Percentiles rank a stretch among this genome's conserved stretches.
Evolutionary conservation across 768 basidiomycete genomes (phyloP).

Genomic region (Psilocybe subaeruginosa): DNA sequence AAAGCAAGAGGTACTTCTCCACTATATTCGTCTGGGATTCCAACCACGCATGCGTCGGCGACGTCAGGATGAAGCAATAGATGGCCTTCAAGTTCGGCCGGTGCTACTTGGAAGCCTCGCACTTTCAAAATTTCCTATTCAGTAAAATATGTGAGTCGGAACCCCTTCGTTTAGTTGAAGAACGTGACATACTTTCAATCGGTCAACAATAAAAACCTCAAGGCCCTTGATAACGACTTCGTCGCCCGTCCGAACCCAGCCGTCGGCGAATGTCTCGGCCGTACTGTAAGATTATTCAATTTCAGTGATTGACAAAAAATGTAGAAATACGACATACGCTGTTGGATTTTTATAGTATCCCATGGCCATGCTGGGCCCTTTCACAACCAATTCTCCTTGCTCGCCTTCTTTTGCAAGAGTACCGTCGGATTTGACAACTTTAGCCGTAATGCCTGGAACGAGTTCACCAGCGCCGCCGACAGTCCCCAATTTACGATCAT

Average conservation of each 20-base stretch:
- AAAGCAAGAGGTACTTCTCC: conserved; percentile 78
- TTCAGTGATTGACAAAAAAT: background rate
- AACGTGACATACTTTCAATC: conserved; percentile 59
- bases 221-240: conserved; percentile 68
- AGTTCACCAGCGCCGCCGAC: conserved; percentile 62
- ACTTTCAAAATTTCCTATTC: conserved; percentile 74
- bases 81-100: conserved; percentile 70
- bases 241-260: conserved; percentile 73
- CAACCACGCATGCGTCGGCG: conserved; percentile 64
- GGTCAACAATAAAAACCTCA: conserved; percentile 73
- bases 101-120: conserved; percentile 60
- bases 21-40: conserved; percentile 71
- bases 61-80: conserved; percentile 64
- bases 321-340: conserved; percentile 46
- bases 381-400: conserved; percentile 63
- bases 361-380: conserved; percentile 61
- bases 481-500: conserved; percentile 44
- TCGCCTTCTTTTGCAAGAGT: conserved; percentile 58
- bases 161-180: too few species aligned
- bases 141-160: background rate
- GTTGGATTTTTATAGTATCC: conserved; percentile 59
- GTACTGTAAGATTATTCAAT: conserved; percentile 40
- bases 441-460: conserved; percentile 57
- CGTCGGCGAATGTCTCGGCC: conserved; percentile 64
- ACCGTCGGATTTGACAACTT: conserved; percentile 62